A percentile compares a stretch with the other conserved stretches of the same genome.
These are phyloP conservation scores for Echria macrotheca DNA, from an alignment of 495 filamentous ascomycete genomes.

Conservation along the genomic window DNA sequence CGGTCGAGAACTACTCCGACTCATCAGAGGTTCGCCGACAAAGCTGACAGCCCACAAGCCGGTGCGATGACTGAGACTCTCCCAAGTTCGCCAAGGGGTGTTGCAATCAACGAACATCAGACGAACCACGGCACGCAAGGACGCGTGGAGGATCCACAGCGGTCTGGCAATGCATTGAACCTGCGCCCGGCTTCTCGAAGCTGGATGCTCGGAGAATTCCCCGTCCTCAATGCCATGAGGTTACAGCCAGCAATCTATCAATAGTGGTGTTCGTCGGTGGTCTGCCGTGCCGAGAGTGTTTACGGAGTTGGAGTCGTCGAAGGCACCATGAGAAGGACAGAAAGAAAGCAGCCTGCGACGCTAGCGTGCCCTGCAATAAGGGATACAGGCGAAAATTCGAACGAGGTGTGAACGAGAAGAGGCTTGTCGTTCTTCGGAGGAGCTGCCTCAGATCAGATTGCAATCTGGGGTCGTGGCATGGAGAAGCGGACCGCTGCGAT, in stretches of 20 bases:
- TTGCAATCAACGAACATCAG: conserved; percentile 5
- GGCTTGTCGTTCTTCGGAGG: no score
- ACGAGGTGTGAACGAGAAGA: no score
- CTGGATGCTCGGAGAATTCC: conserved; percentile 2
- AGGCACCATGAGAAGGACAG: not conserved
- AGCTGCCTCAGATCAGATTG: no score
- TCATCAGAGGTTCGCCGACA: no score
- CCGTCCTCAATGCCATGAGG: conserved; percentile 13
- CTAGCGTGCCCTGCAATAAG: no score
- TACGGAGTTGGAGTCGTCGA: not conserved
- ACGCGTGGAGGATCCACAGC: conserved; percentile 5
- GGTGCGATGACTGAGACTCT: no score
- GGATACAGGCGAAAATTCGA: no score
- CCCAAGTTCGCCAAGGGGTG: no score
- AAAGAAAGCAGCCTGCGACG: no score
- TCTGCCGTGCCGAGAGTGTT: not conserved
- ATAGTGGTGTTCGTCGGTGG: not conserved
- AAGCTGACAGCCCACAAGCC: no score
- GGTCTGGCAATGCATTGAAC: conserved; percentile 3
- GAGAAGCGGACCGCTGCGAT: not conserved
- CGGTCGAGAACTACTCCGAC: no score
- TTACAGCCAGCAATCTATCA: conserved; percentile 6
- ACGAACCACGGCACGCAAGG: conserved; percentile 5
- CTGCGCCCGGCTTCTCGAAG: not conserved
- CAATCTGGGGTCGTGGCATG: not conserved